These are phyloP conservation scores for Heimioporus sp. DNA, from an alignment of 768 basidiomycete genomes.

Conservation along the genomic window DNA sequence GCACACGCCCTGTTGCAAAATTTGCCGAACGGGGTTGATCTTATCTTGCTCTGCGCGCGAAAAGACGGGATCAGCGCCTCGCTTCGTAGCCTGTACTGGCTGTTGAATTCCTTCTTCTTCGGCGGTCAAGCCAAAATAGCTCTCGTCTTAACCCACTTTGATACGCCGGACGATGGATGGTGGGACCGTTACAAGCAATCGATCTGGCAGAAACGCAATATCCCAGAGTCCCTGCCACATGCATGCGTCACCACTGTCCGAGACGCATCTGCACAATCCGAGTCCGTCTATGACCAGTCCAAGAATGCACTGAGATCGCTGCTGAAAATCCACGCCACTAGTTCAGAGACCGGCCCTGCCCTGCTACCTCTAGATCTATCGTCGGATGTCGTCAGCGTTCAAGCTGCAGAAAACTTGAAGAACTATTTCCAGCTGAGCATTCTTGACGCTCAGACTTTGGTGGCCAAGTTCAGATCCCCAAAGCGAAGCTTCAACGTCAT, in stretches of 20 bases:
- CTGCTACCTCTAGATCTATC: constrained; percentile 17
- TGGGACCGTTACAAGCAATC: constrained; percentile 33
- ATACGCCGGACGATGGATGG: constrained; percentile 34
- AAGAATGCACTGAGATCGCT: constrained; percentile 8
- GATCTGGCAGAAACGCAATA: constrained; percentile 15
- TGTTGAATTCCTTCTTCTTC: constrained; percentile 40
- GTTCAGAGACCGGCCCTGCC: neutral
- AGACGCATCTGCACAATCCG: neutral
- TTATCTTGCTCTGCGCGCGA: constrained; percentile 40
- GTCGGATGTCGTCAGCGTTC: neutral
- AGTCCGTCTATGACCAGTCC: constrained; percentile 10
- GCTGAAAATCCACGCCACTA: constrained; percentile 3
- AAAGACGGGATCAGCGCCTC: constrained; percentile 36
- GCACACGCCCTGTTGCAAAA: constrained; percentile 33
- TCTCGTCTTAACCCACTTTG: constrained; percentile 40
- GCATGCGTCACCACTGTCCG: constrained; percentile 20
- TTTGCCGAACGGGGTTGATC: constrained; percentile 35
- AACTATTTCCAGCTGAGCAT: constrained; percentile 9
- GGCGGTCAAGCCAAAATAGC: constrained; percentile 33
- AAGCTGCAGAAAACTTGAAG: constrained; percentile 8
- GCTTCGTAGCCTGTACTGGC: constrained; percentile 34
- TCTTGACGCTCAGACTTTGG: constrained; percentile 9
- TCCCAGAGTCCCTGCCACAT: constrained; percentile 9
- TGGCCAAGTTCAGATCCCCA: constrained; percentile 10
- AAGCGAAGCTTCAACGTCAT: constrained; percentile 28